Base-by-base conservation (phyloP, 495 filamentous ascomycete genomes). In the Penicillium atrosanguineum region DNA sequence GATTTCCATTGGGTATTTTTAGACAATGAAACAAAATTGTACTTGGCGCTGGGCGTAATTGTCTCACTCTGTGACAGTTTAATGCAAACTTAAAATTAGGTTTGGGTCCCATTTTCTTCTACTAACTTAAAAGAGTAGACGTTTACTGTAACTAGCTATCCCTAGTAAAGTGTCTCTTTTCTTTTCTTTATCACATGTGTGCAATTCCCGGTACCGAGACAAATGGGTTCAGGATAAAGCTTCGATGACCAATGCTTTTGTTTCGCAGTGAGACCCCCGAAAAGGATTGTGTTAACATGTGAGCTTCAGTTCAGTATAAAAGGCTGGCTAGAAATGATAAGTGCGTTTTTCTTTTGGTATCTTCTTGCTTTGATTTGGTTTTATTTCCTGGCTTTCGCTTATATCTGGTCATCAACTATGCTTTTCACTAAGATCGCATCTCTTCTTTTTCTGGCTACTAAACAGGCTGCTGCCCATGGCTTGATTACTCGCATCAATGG, bases 401-500 rank as follows among this genome's bases (percentile, higher is more conserved):
- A 15, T 28, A 26, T 28, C 26, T 7, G 26, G 26, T 28, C 43
- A 45, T 9, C 5, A 19, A 26, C 9, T 11, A 45, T 45, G 43
- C 15, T 15, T n/a, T 16, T 45, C 8, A n/a, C 15, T 15, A 45
- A 23, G 6, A 15, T 45, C 43, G 23, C 21, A 25, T 16, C 43
- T 45, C 43, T 45, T 4, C 21, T 45, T 3, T 45, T 45, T 19
- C 39, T 57, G 49, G 59, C 56, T 42, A 66, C 60, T 55, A 28
- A 28, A 7, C 63, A 68, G 46, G 66, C 60, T 49, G 64, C 59
- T 37, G 63, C 62, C 14, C 79, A 83, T 54, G 79, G 79, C 56
- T 65, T 81, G 14, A 69, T 81, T 44, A 79, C 78, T 42, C 65
- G 70, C 16, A 71, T 83, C 59, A 56, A 65, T 20, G 79, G 79